phyloP scores from a whole-genome alignment of 2,329 filamentous ascomycete genomes.

The Fusarium compactum region DNA sequence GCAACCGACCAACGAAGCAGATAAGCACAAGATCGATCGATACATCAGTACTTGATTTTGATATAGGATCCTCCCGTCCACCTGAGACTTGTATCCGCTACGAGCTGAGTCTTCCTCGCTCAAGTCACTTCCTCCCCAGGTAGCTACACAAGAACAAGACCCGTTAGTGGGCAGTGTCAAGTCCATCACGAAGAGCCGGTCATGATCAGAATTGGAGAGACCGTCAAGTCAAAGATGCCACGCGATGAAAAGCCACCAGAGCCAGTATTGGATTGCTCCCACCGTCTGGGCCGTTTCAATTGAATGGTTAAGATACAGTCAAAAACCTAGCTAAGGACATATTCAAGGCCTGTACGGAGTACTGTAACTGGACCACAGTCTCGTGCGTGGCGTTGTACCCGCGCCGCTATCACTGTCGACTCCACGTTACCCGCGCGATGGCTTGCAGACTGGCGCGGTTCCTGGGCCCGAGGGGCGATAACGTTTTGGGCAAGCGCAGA shows the following conservation, averaged over 20 bases:
- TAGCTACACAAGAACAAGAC: slow-evolving; percentile 25
- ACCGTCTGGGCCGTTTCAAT: slow-evolving; percentile 7
- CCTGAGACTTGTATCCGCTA: slow-evolving; percentile 4
- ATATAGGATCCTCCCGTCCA: not conserved
- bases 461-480: slow-evolving; percentile 20
- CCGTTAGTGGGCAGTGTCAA: slow-evolving; percentile 12
- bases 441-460: slow-evolving; percentile 34
- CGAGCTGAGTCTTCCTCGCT: slow-evolving; percentile 4
- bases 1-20: slow-evolving; percentile 19
- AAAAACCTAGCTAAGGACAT: slow-evolving; percentile 3
- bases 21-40: slow-evolving; percentile 37
- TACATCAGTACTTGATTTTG: slow-evolving; percentile 13
- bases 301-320: slow-evolving; percentile 1
- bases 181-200: not conserved
- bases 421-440: slow-evolving; percentile 43
- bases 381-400: slow-evolving; percentile 33
- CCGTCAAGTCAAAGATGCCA: not conserved
- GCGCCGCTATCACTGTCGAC: slow-evolving; percentile 37
- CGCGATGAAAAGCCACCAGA: not conserved
- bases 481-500: slow-evolving; percentile 28
- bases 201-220: not conserved
- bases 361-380: slow-evolving; percentile 24
- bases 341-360: slow-evolving; percentile 24
- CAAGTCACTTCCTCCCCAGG: slow-evolving; percentile 24
- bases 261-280: slow-evolving; percentile 8